Conservation (phyloP, 768 basidiomycete species). For the Suillus variegatus region DNA sequence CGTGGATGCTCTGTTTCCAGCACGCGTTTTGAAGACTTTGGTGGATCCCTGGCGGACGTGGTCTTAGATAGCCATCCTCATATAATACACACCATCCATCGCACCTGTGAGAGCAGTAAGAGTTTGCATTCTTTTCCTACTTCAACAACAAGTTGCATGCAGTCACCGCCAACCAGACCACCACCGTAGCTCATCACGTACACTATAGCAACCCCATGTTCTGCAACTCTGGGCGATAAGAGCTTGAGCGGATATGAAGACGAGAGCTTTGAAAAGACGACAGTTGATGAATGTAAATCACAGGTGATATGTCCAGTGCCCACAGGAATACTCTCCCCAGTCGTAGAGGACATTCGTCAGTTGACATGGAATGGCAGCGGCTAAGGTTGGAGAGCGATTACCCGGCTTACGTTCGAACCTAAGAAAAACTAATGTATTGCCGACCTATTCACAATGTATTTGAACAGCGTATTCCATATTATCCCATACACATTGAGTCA, state of each 20-base stretch:
- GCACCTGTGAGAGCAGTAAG: constrained; percentile 83
- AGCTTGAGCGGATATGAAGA: constrained; percentile 89
- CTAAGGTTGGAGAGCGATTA: background rate
- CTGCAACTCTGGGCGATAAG: constrained; percentile 63
- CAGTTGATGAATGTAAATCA: constrained; percentile 51
- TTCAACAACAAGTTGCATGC: constrained; percentile 59
- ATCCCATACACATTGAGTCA: constrained; percentile 39
- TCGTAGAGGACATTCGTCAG: background rate
- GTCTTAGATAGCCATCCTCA: constrained; percentile 10
- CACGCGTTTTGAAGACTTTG: constrained; percentile 87
- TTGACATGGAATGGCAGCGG: constrained; percentile 5
- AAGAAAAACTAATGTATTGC: background rate
- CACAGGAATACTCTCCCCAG: constrained; percentile 16
- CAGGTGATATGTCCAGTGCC: constrained; percentile 65
- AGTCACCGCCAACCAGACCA: constrained; percentile 87
- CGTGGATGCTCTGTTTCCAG: constrained; percentile 57
- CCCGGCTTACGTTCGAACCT: background rate
- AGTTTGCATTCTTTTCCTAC: constrained; percentile 60
- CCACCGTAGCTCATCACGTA: constrained; percentile 91
- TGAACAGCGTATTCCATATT: constrained; percentile 35
- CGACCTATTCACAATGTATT: constrained; percentile 1
- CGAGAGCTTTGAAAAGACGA: constrained; percentile 71
- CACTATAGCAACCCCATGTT: constrained; percentile 58
- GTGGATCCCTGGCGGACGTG: constrained; percentile 72
- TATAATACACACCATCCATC: constrained; percentile 24